phyloP scores from a whole-genome alignment of 306 rosid species.

The Benincasa hispida region DNA sequence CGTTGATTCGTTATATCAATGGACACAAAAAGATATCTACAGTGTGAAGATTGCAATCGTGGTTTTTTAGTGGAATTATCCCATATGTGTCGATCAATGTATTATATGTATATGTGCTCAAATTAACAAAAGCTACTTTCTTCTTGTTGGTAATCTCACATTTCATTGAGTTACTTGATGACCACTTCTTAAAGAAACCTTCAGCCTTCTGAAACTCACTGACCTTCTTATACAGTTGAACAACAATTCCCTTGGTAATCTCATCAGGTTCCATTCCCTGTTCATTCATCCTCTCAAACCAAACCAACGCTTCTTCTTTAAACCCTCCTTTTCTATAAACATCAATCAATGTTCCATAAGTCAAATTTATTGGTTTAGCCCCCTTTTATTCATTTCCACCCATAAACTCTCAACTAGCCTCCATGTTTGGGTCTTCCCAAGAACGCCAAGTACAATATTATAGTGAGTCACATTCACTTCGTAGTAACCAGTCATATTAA shows the following conservation, averaged over 20 bases:
- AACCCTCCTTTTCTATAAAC: conserved; percentile 69
- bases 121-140: conserved; percentile 10
- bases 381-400: conserved; percentile 57
- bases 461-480: conserved; percentile 70
- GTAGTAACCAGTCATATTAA: conserved; percentile 43
- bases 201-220: conserved; percentile 74
- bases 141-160: conserved; percentile 2
- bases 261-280: conserved; percentile 84
- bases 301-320: conserved; percentile 51
- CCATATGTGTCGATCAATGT: conserved; percentile 61
- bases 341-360: conserved; percentile 83
- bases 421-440: conserved; percentile 61
- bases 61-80: no score
- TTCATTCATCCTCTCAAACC: conserved; percentile 69
- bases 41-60: no score
- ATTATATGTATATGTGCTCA: conserved; percentile 52
- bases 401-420: conserved; percentile 38
- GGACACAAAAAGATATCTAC: no score
- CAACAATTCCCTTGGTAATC: conserved; percentile 81
- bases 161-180: conserved; percentile 24
- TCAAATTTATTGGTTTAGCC: conserved; percentile 53
- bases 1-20: no score
- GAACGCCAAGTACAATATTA: conserved; percentile 45
- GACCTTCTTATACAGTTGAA: conserved; percentile 77
- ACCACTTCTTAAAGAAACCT: conserved; percentile 67